Conservation (phyloP, 2,329 filamentous ascomycete genomes). For the Emergomyces pasteurianus region DNA sequence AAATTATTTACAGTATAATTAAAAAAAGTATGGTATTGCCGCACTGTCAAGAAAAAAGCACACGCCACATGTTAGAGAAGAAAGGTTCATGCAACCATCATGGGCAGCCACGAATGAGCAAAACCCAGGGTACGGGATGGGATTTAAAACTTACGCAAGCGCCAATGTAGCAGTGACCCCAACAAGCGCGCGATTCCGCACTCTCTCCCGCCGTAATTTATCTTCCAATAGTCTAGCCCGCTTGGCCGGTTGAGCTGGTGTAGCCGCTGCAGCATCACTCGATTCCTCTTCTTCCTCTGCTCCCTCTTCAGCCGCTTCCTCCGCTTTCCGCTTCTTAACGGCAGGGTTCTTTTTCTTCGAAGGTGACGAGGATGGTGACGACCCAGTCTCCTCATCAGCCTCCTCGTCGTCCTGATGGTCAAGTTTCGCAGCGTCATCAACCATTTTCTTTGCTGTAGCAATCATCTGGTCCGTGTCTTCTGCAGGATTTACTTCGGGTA, state of each 20-base stretch:
- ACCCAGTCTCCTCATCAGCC: constrained; percentile 7
- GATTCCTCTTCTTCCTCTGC: constrained; percentile 24
- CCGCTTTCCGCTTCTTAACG: constrained; percentile 59
- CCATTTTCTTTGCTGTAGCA: constrained; percentile 76
- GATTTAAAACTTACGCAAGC: constrained; percentile 62
- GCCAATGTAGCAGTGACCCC: constrained; percentile 79
- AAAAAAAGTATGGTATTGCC: constrained; percentile 38
- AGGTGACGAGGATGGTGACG: background rate
- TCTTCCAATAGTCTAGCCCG: constrained; percentile 58
- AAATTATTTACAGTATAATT: constrained; percentile 10
- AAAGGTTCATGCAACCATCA: background rate
- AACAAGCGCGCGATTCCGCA: constrained; percentile 72
- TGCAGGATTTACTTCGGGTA: constrained; percentile 56
- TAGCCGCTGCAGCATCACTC: constrained; percentile 17
- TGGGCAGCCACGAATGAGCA: background rate
- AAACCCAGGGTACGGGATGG: background rate
- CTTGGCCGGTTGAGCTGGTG: constrained; percentile 49
- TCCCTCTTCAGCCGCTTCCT: constrained; percentile 48
- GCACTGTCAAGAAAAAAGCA: constrained; percentile 20
- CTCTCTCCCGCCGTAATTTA: constrained; percentile 71
- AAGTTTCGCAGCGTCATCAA: constrained; percentile 52
- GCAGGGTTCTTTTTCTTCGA: constrained; percentile 16
- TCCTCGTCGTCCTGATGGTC: constrained; percentile 30
- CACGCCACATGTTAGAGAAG: constrained; percentile 11
- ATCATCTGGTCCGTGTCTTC: constrained; percentile 77